Base-by-base conservation (phyloP, 768 basidiomycete species). In the Imleria badia region DNA sequence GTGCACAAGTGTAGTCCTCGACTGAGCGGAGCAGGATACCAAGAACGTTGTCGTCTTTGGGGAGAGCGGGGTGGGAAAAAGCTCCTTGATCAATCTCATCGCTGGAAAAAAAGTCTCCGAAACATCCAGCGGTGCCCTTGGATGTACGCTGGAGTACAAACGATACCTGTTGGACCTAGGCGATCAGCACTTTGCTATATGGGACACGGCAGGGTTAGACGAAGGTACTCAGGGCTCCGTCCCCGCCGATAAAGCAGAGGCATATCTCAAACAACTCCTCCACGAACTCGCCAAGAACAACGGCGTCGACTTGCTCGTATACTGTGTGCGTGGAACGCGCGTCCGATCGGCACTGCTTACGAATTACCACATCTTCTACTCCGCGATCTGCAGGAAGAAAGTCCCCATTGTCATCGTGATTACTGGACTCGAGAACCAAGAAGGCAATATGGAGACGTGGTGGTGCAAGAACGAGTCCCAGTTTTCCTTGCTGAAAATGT, bases 51-150 rank as follows among this genome's bases (percentile, higher is more conserved):
- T 79, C 17, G 23, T 78, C 31, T 79, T 78, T 49, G 77, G 78
- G 17, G 76, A 78, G 48, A 67, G 69, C 2, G 76, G 78, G 15
- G 54, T 70, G 47, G 72, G 74, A 17, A 79, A 79, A 56, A 79
- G 78, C 54, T 76, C 75, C 13, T 55, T 79, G n/a, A 63, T 79
- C 53, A 79, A 78, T 54, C 66, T 79, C 63, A 54, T 79, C 19
- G 65, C 62, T 3, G 69, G 67, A 11, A 7, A 36, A 7, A 59
- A 59, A 14, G 45, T 63, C 12, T 72, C 72, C 1, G 45, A 48
- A 12, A 65, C 66, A 14, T 76, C 74, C 6, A 72, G 66, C 40
- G 59, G 63, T 5, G 69, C 72, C 1, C 45, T 57, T 0, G 75
- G 76, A 3, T 75, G 71, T 49, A 78, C 78, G 2, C 70, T 77